Base-by-base conservation (phyloP, 2,329 filamentous ascomycete species). In the Botrytis deweyae region DNA sequence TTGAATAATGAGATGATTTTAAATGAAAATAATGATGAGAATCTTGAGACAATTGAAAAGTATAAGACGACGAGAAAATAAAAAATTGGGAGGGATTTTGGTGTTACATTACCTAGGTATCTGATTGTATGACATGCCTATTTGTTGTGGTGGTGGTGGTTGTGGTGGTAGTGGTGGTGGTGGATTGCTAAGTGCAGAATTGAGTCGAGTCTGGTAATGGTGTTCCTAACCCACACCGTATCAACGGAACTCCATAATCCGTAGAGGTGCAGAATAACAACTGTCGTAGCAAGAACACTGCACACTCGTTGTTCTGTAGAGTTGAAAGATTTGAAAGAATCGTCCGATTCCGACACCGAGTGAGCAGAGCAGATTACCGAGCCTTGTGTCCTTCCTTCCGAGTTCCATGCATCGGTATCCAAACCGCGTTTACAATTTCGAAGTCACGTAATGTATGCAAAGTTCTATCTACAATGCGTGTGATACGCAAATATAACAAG, bases 51-150 rank as follows among this genome's bases (percentile, higher is more conserved):
- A n/a, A 67, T 42, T 68, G 29, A 29, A 25, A 33, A 58, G 66
- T 58, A 68, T 38, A 55, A 25, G 49, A 68, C 40, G 66, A 58
- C 40, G 66, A 68, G 44, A 18, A 25, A 72, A 72, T 36, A 49
- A 61, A 61, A 49, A 36, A 49, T 58, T 44, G 63, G 70, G 52
- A 72, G 61, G 59, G 58, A 42, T 42, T 55, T 46, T 72, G 46
- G 71, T 68, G 71, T 72, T 72, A 72, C 71, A 72, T 72, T 72
- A 72, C 71, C 71, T 68, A 61, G 38, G 6, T 38, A 49, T 70
- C 25, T 68, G 66, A 68, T 72, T 72, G 70, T 72, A 72, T 72
- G 55, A 72, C 70, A 68, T 72, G 65, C 70, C 70, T 55, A 72
- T 67, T 42, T 61, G 55, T 52, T 72, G 40, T 44, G 49, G 44